These are phyloP conservation scores for Cicer pinnatifidum DNA, from an alignment of 306 rosid genomes.

Conservation along the genomic window DNA sequence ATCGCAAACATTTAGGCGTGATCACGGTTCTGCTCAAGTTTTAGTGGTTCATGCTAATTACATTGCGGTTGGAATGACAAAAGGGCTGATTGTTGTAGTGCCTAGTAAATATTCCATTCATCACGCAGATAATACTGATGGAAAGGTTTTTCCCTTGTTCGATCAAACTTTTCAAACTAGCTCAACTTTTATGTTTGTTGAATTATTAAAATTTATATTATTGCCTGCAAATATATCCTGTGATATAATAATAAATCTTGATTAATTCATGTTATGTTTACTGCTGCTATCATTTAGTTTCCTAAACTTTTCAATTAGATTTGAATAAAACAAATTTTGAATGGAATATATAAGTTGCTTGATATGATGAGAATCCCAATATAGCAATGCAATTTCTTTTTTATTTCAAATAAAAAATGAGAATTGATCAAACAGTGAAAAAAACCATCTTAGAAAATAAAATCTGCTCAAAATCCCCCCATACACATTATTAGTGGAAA, in stretches of 20 bases:
- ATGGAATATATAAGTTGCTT: constrained; percentile 26
- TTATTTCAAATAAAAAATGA: constrained; percentile 10
- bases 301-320: constrained; percentile 26
- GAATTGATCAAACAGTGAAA: neutral
- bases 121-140: constrained; percentile 74
- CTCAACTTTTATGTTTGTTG: constrained; percentile 36
- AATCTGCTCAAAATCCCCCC: neutral
- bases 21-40: constrained; percentile 86
- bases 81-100: constrained; percentile 73
- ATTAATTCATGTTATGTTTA: constrained; percentile 30
- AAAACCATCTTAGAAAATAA: constrained; percentile 13
- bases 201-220: constrained; percentile 24
- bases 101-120: constrained; percentile 85
- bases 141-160: constrained; percentile 62
- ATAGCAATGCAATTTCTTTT: constrained; percentile 28
- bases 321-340: constrained; percentile 30
- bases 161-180: constrained; percentile 11
- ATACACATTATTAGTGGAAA: neutral
- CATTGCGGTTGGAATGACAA: constrained; percentile 90
- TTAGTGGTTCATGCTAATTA: constrained; percentile 81
- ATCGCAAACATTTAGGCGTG: constrained; percentile 72
- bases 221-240: constrained; percentile 21
- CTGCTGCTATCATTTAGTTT: constrained; percentile 29
- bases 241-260: constrained; percentile 4
- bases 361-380: constrained; percentile 37